These are phyloP conservation scores for Triadica sebifera DNA, from an alignment of 345 rosid species.

Conservation along the genomic window DNA sequence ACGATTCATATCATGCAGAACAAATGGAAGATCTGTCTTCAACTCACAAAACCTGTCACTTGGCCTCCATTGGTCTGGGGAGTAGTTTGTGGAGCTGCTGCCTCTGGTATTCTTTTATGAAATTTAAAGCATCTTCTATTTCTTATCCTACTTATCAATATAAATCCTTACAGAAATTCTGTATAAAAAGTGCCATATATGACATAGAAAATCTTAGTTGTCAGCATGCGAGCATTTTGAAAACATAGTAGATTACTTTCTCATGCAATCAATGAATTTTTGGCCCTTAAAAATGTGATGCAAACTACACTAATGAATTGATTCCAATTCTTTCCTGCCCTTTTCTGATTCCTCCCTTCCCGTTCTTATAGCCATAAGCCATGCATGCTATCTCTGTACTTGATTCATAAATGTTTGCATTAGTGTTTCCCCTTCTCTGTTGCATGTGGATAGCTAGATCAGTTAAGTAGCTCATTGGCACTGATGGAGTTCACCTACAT, in stretches of 20 bases:
- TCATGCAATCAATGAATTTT: background rate
- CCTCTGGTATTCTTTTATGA: conserved; percentile 60
- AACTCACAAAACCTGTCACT: conserved; percentile 93
- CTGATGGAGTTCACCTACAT: background rate
- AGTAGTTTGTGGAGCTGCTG: conserved; percentile 97
- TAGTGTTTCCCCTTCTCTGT: background rate
- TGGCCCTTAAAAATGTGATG: background rate
- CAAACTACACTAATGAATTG: background rate
- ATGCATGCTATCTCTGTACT: background rate
- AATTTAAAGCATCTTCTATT: background rate
- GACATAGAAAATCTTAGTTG: background rate
- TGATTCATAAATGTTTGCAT: background rate
- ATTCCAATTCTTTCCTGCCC: background rate
- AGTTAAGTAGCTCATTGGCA: background rate
- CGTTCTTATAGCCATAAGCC: too few relatives aligned
- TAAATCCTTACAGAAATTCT: background rate
- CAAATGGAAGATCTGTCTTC: conserved; percentile 98
- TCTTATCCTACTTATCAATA: background rate
- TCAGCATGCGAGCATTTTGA: background rate
- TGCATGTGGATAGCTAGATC: background rate
- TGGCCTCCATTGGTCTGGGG: conserved; percentile 99
- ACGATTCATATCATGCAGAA: conserved; percentile 46
- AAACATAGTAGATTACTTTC: background rate
- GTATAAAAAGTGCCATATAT: background rate
- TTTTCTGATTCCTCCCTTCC: background rate